These are phyloP conservation scores for Aechmea fasciata DNA, from an alignment of 176 grass and related monocot genomes.

Conservation along the genomic window DNA sequence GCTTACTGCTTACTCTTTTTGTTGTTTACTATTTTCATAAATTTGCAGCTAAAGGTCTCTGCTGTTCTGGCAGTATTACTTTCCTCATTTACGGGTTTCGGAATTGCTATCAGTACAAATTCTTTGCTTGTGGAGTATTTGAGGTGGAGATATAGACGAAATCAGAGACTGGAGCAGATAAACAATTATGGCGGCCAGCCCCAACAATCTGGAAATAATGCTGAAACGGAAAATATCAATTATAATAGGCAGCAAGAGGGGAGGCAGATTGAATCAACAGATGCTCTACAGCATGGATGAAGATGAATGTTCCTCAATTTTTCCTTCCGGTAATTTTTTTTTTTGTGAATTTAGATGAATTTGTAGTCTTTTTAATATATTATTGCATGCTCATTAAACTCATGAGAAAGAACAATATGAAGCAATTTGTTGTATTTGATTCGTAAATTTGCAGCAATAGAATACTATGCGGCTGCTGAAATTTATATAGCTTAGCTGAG, in stretches of 20 bases:
- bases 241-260: conserved; percentile 26
- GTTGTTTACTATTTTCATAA: conserved; percentile 18
- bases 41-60: conserved; percentile 51
- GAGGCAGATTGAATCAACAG: conserved; percentile 6
- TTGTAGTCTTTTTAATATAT: no score
- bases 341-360: not conserved
- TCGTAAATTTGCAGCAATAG: no score
- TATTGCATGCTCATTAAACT: no score
- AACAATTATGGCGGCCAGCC: conserved; percentile 15
- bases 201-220: conserved; percentile 17
- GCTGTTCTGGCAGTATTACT: conserved; percentile 71
- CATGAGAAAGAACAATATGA: no score
- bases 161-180: conserved; percentile 26
- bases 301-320: not conserved
- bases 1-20: conserved; percentile 3
- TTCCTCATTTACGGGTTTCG: conserved; percentile 87
- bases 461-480: no score
- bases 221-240: conserved; percentile 19
- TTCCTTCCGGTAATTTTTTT: not conserved
- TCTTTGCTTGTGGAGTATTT: conserved; percentile 64
- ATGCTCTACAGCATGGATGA: conserved; percentile 10
- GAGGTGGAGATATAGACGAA: conserved; percentile 69
- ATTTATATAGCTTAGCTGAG: no score
- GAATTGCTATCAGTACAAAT: conserved; percentile 85
- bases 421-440: no score